Evolutionary conservation across 257 asterid species (phyloP).

Genomic region (Plantago elongata): DNA sequence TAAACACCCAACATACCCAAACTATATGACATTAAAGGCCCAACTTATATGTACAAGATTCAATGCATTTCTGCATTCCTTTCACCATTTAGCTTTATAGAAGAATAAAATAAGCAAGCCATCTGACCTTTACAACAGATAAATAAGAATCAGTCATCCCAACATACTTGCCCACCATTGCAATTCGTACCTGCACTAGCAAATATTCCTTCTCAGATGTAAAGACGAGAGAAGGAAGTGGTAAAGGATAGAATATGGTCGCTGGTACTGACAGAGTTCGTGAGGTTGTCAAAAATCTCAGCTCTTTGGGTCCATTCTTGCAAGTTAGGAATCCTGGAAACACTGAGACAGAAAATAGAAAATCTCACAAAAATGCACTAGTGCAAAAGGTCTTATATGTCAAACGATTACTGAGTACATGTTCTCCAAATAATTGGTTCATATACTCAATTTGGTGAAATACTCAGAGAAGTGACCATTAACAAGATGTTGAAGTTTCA

Average conservation of each 20-base stretch:
- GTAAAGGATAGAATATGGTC: background rate
- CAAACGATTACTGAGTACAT: slow-evolving; percentile 2
- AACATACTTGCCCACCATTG: slow-evolving; percentile 98
- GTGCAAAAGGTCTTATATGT: slow-evolving; percentile 1
- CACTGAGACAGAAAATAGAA: slow-evolving; percentile 43
- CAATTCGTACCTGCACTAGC: slow-evolving; percentile 74
- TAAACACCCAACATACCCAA: slow-evolving; percentile 1
- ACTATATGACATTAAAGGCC: too few relatives aligned
- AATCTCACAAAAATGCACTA: slow-evolving; percentile 22
- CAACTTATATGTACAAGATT: too few relatives aligned
- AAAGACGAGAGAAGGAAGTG: slow-evolving; percentile 5
- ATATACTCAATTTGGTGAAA: slow-evolving; percentile 3
- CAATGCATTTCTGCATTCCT: too few relatives aligned
- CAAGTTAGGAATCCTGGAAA: slow-evolving; percentile 60
- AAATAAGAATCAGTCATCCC: slow-evolving; percentile 90
- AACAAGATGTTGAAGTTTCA: background rate
- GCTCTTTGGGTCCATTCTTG: slow-evolving; percentile 93
- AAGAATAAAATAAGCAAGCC: too few relatives aligned
- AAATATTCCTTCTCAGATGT: slow-evolving; percentile 15
- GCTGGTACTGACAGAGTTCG: slow-evolving; percentile 56
- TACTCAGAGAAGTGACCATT: slow-evolving; percentile 4
- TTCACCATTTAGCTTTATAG: too few relatives aligned
- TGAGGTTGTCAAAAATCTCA: slow-evolving; percentile 74
- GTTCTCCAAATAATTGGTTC: background rate
- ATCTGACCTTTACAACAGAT: slow-evolving; percentile 86